Conservation (phyloP, 345 rosid genomes). For the Populus alba region DNA sequence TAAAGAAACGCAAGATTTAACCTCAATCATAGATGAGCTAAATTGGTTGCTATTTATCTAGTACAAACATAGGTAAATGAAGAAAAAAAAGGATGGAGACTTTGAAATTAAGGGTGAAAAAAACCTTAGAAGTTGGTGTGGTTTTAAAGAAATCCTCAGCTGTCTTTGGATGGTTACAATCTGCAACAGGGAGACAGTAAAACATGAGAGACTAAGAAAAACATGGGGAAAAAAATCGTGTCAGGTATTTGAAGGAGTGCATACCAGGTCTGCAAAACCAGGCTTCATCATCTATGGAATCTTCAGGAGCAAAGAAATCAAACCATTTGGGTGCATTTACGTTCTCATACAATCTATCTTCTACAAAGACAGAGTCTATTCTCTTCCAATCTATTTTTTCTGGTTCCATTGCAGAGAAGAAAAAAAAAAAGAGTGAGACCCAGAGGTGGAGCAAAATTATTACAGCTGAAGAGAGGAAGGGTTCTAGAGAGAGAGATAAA, state of each 20-base stretch:
- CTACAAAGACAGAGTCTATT: slow-evolving; percentile 63
- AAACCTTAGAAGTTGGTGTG: slow-evolving; percentile 51
- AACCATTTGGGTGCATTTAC: slow-evolving; percentile 85
- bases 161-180: slow-evolving; percentile 80
- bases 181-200: slow-evolving; percentile 27
- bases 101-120: not conserved
- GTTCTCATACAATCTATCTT: slow-evolving; percentile 73
- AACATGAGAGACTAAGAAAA: not conserved
- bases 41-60: not conserved
- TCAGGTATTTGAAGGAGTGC: not conserved
- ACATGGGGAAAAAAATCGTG: not conserved
- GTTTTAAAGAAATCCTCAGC: slow-evolving; percentile 65
- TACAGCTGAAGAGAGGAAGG: not conserved
- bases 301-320: slow-evolving; percentile 55
- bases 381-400: slow-evolving; percentile 92
- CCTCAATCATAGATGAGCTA: not conserved
- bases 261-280: slow-evolving; percentile 93
- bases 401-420: slow-evolving; percentile 55
- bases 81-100: slow-evolving; percentile 7
- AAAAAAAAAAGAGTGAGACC: not conserved
- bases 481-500: slow-evolving; percentile 10
- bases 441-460: slow-evolving; percentile 1
- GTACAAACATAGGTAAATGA: not conserved
- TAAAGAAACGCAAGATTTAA: slow-evolving; percentile 1
- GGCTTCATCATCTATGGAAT: slow-evolving; percentile 44